Conservation (phyloP, 2,329 filamentous ascomycete genomes). For the Chrysoporthe cubensis region DNA sequence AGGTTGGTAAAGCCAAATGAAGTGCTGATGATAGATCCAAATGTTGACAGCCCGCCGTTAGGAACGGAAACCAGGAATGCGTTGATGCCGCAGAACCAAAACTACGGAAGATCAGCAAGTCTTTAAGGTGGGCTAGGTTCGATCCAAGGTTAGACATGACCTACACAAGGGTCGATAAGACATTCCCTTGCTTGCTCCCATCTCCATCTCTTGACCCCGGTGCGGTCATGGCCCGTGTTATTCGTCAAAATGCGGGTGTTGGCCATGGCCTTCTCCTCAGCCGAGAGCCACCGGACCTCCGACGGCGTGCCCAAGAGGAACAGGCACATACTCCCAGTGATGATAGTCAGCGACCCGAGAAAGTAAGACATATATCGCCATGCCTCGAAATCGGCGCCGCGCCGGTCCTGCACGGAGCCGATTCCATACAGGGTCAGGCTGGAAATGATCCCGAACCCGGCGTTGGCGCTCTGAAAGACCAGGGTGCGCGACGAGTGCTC, state of each 20-base stretch:
- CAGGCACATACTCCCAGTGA: slow-evolving; percentile 39
- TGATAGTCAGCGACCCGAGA: slow-evolving; percentile 40
- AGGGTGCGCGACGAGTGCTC: slow-evolving; percentile 43
- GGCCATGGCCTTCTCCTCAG: slow-evolving; percentile 42
- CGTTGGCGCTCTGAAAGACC: slow-evolving; percentile 44
- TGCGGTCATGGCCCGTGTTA: slow-evolving; percentile 43
- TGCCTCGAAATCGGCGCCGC: slow-evolving; percentile 37
- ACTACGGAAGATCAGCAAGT: slow-evolving; percentile 29
- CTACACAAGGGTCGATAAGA: slow-evolving; percentile 37
- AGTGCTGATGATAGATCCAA: slow-evolving; percentile 39
- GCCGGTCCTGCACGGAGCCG: slow-evolving; percentile 36
- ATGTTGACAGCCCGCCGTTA: slow-evolving; percentile 36
- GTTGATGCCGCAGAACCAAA: slow-evolving; percentile 44
- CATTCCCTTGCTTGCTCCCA: slow-evolving; percentile 44
- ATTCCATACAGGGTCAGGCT: slow-evolving; percentile 43
- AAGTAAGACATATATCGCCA: slow-evolving; percentile 47
- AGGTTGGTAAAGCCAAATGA: slow-evolving; percentile 43
- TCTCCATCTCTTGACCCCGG: slow-evolving; percentile 42
- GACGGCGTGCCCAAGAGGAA: slow-evolving; percentile 43
- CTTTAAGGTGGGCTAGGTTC: neutral
- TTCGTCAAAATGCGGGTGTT: slow-evolving; percentile 42
- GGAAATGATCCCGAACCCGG: slow-evolving; percentile 43
- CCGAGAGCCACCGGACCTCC: slow-evolving; percentile 42
- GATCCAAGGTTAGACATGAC: neutral
- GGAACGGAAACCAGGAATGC: slow-evolving; percentile 43